Evolutionary conservation across 164 flowering plant species (phyloP), one percentile per base, ranked within the genome.

Genomic region (Sextonia rubra): DNA sequence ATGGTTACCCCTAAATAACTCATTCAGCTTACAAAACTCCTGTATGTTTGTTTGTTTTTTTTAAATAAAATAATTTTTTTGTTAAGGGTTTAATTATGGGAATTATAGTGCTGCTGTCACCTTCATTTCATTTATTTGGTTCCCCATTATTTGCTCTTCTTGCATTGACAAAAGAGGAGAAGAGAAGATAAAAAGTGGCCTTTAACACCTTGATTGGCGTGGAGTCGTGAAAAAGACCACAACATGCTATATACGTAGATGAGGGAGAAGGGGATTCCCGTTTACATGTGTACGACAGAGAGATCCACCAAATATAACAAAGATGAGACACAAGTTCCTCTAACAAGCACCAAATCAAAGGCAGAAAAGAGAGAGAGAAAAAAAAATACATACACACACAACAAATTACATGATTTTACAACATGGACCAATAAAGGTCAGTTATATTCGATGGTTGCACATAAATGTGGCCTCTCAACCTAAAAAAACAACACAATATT

Each of bases 401-500:
- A n/a, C 6, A 4, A 66, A 66, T 20, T 44, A 32, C 37, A 48
- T n/a, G 23, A 12, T 9, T 32, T 66, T 66, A 44, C 49, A 66
- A 66, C 37, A 56, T 58, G 12, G 6, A 27, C 2, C 29, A 9
- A n/a, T n/a, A n/a, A 18, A 25, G 62, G 18, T 24, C 62, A 55
- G 32, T 58, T 55, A 27, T 47, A 69, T 9, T 69, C 49, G 37
- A 69, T 32, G 73, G 73, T 60, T 44, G 73, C 73, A 23, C 66
- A 60, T n/a, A 70, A 25, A 37, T 70, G 56, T 12, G 73, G 66
- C n/a, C 48, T 60, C 52, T 70, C 73, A 12, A 70, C 73, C 73
- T 70, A 55, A 55, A 69, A 60, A 70, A 70, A 22, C 14, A 70
- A 22, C 14, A 58, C 22, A 55, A 56, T 6, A 12, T n/a, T 27